Base-by-base conservation (phyloP, 352 stramenopile genomes). In the Phytopythium cucurbitacearum region DNA sequence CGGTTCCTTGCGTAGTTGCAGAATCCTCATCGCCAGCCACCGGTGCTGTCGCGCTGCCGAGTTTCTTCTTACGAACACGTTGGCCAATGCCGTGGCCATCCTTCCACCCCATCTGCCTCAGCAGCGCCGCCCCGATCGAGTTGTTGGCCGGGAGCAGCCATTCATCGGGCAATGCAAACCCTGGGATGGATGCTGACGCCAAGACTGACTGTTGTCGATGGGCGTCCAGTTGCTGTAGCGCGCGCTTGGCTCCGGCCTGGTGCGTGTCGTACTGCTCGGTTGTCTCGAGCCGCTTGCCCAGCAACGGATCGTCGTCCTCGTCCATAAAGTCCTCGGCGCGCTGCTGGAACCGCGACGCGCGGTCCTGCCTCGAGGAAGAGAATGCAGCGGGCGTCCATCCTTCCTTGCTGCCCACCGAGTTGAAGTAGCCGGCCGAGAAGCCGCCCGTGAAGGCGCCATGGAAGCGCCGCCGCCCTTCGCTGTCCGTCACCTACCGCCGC, bases 381-480 rank as follows among this genome's bases (percentile, higher is more conserved):
- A 97, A 97, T 11, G 72, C 74, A 15, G 55, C 67, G 5, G 91
- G 91, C 40, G 71, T 67, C 89, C 90, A 98, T 72, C 91, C 91
- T 66, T 97, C 84, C 39, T 89, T 80, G 34, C 56, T 90, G 39
- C 88, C 91, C 4, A 97, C 92, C n/a, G 90, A 92, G 64, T 98
- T 98, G 71, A 85, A 97, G 64, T 97, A 97, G 35, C 91, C 93
- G 37, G 93, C 91, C 8, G 86, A 96, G 68, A 96, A 98, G 33
- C 93, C 93, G 48, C 91, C 91, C 1, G 89, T 97, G 69, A 98
- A 98, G 11, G 93, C 93, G 53, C 92, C 92, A 66, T 98, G 91
- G 70, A 98, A 97, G 49, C 90, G 79, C 44, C 82, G 66, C 11
- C 80, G 77, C 3, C 82, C 82, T 54, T 93, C 67, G 3, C 69